phyloP scores from a whole-genome alignment of 2,329 filamentous ascomycete genomes.

The Xylaria sp. region DNA sequence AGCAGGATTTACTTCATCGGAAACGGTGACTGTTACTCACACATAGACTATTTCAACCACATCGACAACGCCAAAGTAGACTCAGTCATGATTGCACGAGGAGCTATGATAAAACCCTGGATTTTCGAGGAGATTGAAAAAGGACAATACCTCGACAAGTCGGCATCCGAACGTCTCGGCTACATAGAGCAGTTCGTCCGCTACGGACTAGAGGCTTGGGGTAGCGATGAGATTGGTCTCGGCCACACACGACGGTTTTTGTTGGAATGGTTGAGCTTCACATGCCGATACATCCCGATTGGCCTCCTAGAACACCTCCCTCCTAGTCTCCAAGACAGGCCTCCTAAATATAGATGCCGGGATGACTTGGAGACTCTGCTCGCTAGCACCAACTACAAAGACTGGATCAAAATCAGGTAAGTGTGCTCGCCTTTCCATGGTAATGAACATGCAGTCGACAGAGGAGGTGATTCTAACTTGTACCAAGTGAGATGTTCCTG shows the following conservation, averaged over 20 bases:
- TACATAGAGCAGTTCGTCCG: constrained; percentile 91
- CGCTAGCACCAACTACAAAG: constrained; percentile 89
- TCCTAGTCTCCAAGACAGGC: constrained; percentile 87
- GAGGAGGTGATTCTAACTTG: constrained; percentile 19
- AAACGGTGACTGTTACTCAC: constrained; percentile 96
- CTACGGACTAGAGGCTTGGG: constrained; percentile 94
- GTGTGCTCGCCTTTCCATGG: constrained; percentile 49
- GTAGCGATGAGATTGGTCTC: constrained; percentile 92
- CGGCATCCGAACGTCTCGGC: constrained; percentile 81
- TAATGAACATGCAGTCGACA: background rate
- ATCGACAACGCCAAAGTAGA: constrained; percentile 83
- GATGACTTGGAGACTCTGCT: constrained; percentile 95
- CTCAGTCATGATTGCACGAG: constrained; percentile 96
- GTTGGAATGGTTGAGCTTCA: constrained; percentile 95
- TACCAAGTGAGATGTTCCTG: constrained; percentile 92
- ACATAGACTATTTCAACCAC: constrained; percentile 84
- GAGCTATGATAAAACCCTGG: constrained; percentile 97
- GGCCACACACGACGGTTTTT: constrained; percentile 92
- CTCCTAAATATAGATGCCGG: constrained; percentile 83
- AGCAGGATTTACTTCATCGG: constrained; percentile 89
- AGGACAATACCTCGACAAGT: constrained; percentile 96
- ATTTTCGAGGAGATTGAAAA: constrained; percentile 95
- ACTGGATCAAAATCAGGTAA: constrained; percentile 99
- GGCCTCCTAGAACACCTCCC: constrained; percentile 89
- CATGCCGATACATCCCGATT: constrained; percentile 89